Evolutionary conservation across 495 filamentous ascomycete genomes (phyloP).

Genomic region (Daldinia bambusicola): DNA sequence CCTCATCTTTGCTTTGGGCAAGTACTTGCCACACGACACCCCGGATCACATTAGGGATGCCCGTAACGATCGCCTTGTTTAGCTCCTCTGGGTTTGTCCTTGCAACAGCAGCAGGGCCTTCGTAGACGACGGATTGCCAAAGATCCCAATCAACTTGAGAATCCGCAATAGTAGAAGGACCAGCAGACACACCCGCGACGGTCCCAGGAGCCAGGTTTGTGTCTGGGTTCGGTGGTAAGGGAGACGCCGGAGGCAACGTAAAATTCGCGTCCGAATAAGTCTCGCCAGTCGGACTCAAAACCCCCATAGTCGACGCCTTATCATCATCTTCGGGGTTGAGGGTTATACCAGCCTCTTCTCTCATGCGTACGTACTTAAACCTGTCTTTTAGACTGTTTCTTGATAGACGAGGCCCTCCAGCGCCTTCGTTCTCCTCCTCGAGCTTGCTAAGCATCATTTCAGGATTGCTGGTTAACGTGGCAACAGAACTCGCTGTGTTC

Average conservation of each 20-base stretch:
- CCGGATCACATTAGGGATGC: slow-evolving; percentile 92
- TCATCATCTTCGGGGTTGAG: slow-evolving; percentile 60
- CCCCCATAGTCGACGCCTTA: slow-evolving; percentile 56
- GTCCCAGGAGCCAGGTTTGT: slow-evolving; percentile 80
- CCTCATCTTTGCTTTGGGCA: slow-evolving; percentile 90
- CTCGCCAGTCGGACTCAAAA: slow-evolving; percentile 61
- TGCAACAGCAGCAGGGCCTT: slow-evolving; percentile 86
- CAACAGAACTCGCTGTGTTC: slow-evolving; percentile 80
- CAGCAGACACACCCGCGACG: slow-evolving; percentile 77
- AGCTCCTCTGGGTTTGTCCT: slow-evolving; percentile 87
- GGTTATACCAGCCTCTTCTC: slow-evolving; percentile 75
- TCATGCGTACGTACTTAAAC: slow-evolving; percentile 84
- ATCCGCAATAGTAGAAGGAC: slow-evolving; percentile 72
- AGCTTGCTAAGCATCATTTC: slow-evolving; percentile 77
- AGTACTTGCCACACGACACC: slow-evolving; percentile 98
- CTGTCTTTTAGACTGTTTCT: slow-evolving; percentile 82
- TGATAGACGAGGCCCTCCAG: slow-evolving; percentile 60
- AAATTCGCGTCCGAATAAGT: slow-evolving; percentile 61
- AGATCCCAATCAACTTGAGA: slow-evolving; percentile 93
- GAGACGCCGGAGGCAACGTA: slow-evolving; percentile 57
- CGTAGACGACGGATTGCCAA: slow-evolving; percentile 95
- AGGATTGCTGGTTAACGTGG: slow-evolving; percentile 76
- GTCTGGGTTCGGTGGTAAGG: slow-evolving; percentile 62
- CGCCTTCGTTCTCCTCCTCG: slow-evolving; percentile 71
- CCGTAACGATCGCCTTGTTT: slow-evolving; percentile 88